These are phyloP conservation scores for Arthrobotrys megalospora DNA, from an alignment of 2,329 filamentous ascomycete genomes.

Conservation along the genomic window DNA sequence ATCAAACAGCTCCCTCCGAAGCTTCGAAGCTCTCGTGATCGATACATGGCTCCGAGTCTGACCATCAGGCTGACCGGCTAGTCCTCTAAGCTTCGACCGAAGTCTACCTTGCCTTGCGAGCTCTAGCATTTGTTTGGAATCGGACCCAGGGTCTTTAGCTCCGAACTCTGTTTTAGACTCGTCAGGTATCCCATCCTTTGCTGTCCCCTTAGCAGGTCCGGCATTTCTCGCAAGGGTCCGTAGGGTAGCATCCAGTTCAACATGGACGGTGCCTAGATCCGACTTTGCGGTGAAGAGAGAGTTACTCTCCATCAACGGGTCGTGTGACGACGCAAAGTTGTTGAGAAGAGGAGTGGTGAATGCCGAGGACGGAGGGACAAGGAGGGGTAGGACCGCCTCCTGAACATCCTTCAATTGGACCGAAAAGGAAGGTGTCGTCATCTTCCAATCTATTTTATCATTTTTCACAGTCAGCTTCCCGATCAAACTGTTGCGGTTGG, in stretches of 20 bases:
- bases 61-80: conserved; percentile 43
- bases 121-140: conserved; percentile 47
- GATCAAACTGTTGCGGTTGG: background rate
- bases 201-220: conserved; percentile 16
- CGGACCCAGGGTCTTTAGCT: conserved; percentile 17
- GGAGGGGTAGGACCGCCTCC: conserved; percentile 60
- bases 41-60: conserved; percentile 44
- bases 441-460: conserved; percentile 18
- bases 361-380: conserved; percentile 61
- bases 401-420: conserved; percentile 52
- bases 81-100: conserved; percentile 59
- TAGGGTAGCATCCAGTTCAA: conserved; percentile 62
- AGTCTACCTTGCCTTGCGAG: conserved; percentile 61
- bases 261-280: conserved; percentile 62
- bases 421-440: conserved; percentile 57
- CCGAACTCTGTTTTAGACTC: conserved; percentile 21
- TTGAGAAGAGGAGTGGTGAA: conserved; percentile 64
- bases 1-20: conserved; percentile 56
- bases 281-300: conserved; percentile 62
- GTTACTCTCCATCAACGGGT: conserved; percentile 62
- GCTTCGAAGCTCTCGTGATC: conserved; percentile 45
- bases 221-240: conserved; percentile 49
- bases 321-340: conserved; percentile 62
- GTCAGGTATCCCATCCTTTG: conserved; percentile 47
- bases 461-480: conserved; percentile 13